phyloP scores from a whole-genome alignment of 2,329 filamentous ascomycete species.

The Aspergillus tubingensis region DNA sequence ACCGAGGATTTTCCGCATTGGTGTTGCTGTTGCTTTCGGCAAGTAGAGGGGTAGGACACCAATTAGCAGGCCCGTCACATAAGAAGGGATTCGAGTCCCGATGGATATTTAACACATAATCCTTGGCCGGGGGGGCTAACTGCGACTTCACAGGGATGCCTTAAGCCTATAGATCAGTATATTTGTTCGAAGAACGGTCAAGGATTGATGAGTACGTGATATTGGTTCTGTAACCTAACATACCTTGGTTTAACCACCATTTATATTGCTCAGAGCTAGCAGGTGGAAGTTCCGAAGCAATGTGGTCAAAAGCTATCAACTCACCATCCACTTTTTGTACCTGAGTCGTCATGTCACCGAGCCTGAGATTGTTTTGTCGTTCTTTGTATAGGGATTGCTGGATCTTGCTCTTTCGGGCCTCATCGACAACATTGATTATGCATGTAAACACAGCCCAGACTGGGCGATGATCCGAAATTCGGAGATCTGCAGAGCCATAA shows the following conservation, averaged over 20 bases:
- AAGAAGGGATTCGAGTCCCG: constrained; percentile 81
- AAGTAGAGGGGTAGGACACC: constrained; percentile 56
- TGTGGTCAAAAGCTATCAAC: constrained; percentile 75
- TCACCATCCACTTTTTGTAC: constrained; percentile 65
- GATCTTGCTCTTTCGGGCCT: constrained; percentile 69
- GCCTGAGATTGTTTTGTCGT: constrained; percentile 61
- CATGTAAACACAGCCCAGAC: constrained; percentile 90
- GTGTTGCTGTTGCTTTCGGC: constrained; percentile 3
- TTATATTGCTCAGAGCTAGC: constrained; percentile 63
- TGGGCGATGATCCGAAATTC: constrained; percentile 93
- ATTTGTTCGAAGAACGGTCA: constrained; percentile 4
- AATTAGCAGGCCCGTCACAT: constrained; percentile 74
- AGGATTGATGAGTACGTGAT: neutral
- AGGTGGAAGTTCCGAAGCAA: constrained; percentile 72
- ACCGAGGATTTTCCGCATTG: constrained; percentile 22
- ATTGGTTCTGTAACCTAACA: constrained; percentile 13
- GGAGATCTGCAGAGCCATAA: constrained; percentile 79
- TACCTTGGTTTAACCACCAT: constrained; percentile 67
- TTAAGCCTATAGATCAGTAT: constrained; percentile 24
- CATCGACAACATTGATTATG: constrained; percentile 76
- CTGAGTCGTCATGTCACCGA: constrained; percentile 22
- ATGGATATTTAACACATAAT: constrained; percentile 69
- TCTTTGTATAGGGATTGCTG: constrained; percentile 72
- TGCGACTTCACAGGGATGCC: constrained; percentile 74
- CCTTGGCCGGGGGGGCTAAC: constrained; percentile 64